Evolutionary conservation across 2,329 filamentous ascomycete genomes (phyloP), one percentile per base, ranked within the genome.

Genomic region (Clonostachys rhizophaga): DNA sequence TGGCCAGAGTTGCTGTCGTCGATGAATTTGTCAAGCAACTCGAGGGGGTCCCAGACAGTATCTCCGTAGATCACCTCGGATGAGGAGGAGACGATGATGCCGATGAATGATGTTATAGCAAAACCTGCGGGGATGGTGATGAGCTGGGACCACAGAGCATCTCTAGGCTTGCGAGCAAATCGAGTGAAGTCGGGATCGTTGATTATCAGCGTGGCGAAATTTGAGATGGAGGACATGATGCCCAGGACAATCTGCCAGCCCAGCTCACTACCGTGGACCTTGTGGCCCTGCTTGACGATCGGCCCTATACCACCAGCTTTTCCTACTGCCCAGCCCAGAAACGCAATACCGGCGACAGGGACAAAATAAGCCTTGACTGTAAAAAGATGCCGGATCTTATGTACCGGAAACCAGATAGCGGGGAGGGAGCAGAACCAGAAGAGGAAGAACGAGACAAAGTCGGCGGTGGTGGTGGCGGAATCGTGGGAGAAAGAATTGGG

Each of bases 301-400:
- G 90, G 89, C 2, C 91, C 91, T 49, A 91, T 78, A 1, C 91
- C 91, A 40, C 90, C 81, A 33, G 91, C 91, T 24, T 87, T 81
- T 35, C 89, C 83, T 24, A 95, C 76, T 3, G 89, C 81, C 91
- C 91, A 96, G 58, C 89, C 86, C 65, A 96, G 87, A 65, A 94
- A 94, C 13, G 87, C 83, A 44, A 96, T 74, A 44, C 87, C 91
- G n/a, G 89, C 90, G 36, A 78, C 76, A 0, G 91, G 91, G 1
- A 94, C 91, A 50, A 95, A 81, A 60, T 83, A 87, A 1, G 91
- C 84, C 70, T 96, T 96, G 60, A 89, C 87, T 0, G 91, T 96
- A 69, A 96, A 96, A 5, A 96, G 72, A 63, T 96, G 91, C 42
- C 91, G 83, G 58, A 95, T 84, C 68, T 92, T 82, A 66, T 95